phyloP scores from a whole-genome alignment of 495 filamentous ascomycete species.

The Aspergillus cavernicola region DNA sequence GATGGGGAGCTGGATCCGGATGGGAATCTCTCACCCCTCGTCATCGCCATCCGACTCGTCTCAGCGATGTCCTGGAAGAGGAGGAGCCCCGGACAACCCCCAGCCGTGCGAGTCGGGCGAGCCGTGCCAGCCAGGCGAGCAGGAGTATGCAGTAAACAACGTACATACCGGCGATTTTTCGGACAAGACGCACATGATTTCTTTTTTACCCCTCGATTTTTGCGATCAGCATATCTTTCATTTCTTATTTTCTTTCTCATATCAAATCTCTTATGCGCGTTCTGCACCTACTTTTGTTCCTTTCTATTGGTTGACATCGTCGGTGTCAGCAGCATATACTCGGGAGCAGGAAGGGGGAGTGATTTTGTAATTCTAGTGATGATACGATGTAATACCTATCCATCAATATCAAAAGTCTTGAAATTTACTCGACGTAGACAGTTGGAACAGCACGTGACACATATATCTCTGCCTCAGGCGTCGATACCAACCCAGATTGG shows the following conservation, averaged over 20 bases:
- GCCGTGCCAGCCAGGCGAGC: conserved; percentile 21
- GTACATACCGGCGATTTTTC: background rate
- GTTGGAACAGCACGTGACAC: too few relatives aligned
- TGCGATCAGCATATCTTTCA: conserved; percentile 1
- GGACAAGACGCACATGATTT: conserved; percentile 9
- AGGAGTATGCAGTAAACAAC: conserved; percentile 29
- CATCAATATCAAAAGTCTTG: conserved; percentile 5
- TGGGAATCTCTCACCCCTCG: conserved; percentile 77
- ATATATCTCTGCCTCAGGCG: conserved; percentile 6
- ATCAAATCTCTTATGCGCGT: background rate
- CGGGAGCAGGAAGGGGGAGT: conserved; percentile 14
- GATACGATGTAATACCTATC: conserved; percentile 13
- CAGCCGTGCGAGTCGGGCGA: conserved; percentile 47
- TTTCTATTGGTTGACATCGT: conserved; percentile 4
- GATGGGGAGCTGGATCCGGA: conserved; percentile 59
- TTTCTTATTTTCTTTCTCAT: background rate
- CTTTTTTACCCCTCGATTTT: conserved; percentile 3
- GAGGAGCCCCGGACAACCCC: conserved; percentile 57
- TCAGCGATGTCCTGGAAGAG: conserved; percentile 90
- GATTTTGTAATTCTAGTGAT: conserved; percentile 25
- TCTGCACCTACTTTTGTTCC: conserved; percentile 2
- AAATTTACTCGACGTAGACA: too few relatives aligned
- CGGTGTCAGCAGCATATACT: conserved; percentile 8
- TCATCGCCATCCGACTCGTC: conserved; percentile 89
- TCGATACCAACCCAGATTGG: conserved; percentile 8